These are phyloP conservation scores for Metschnikowia lochheadii DNA, from an alignment of 805 yeast genomes.

Conservation along the genomic window DNA sequence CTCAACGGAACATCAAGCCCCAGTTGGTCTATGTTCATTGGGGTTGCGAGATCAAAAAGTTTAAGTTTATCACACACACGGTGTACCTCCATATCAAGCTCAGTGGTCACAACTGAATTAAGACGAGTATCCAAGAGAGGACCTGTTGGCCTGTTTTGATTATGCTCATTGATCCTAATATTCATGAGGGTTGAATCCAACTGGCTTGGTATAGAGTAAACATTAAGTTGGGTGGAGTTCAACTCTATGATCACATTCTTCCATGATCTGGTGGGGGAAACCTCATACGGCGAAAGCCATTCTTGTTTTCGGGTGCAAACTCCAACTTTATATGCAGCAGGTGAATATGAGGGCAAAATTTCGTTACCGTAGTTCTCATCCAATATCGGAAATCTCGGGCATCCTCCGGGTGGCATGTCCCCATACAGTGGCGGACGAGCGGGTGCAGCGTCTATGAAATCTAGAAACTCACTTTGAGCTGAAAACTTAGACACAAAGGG, in stretches of 20 bases:
- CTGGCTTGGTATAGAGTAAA: constrained; percentile 46
- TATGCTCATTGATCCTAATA: neutral
- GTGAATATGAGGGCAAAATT: constrained; percentile 57
- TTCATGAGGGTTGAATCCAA: constrained; percentile 26
- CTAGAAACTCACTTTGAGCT: constrained; percentile 19
- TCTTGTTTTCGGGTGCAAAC: constrained; percentile 63
- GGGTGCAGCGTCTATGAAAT: constrained; percentile 36
- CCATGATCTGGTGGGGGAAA: constrained; percentile 70
- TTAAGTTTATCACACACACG: constrained; percentile 9
- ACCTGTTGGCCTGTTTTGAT: neutral
- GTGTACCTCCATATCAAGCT: constrained; percentile 9
- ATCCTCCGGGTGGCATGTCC: constrained; percentile 42
- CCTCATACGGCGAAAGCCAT: constrained; percentile 73
- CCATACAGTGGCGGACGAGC: constrained; percentile 36
- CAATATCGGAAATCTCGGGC: constrained; percentile 35
- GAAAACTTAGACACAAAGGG: neutral
- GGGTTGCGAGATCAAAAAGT: constrained; percentile 1
- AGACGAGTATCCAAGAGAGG: constrained; percentile 4
- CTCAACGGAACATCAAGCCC: neutral
- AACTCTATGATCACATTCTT: constrained; percentile 61
- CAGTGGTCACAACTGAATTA: constrained; percentile 11
- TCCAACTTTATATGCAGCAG: constrained; percentile 61
- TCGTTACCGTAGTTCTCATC: constrained; percentile 24
- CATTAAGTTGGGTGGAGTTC: constrained; percentile 81
- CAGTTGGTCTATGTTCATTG: neutral